Evolutionary conservation across 73 alveolate genomes (phyloP), one percentile per base, ranked within the genome.

Genomic region (Symbiodinium natans): DNA sequence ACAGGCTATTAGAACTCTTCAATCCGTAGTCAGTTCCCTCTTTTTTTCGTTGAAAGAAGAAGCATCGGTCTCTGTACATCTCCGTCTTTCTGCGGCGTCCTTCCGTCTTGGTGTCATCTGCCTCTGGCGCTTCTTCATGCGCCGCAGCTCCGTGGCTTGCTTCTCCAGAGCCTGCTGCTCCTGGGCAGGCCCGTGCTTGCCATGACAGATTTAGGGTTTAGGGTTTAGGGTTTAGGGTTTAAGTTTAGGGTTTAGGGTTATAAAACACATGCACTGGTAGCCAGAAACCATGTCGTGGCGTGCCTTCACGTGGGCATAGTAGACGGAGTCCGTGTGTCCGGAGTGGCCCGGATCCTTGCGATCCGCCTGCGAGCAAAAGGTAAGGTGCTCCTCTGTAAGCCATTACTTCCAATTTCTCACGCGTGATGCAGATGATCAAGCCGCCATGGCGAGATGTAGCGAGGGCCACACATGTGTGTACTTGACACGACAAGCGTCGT

Each of bases 61-160:
- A n/a, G n/a, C n/a, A n/a, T n/a, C n/a, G n/a, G n/a, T n/a, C n/a
- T n/a, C n/a, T n/a, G n/a, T n/a, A n/a, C n/a, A n/a, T n/a, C n/a
- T n/a, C n/a, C n/a, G n/a, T n/a, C 83, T 71, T 27, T 17, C 17
- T 29, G 29, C 41, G n/a, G n/a, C 4, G 73, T 88, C 95, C 95
- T 88, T 59, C 73, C 71, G 95, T 68, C 95, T 59, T 11, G 85
- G 95, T 38, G 86, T 68, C 95, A 88, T 88, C 38, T 88, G 95
- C 86, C 95, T 88, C 83, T 92, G 98, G 34, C 98, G 98, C 82
- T 92, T 92, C 90, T 92, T 92, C 98, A 74, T 75, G 63, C 90
- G 98, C 54, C 90, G 59, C n/a, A 92, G 90, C 34, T 92, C 98
- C 31, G 80, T 34, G 41, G 82, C 90, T 36, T 92, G 98, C 98